Evolutionary conservation across 495 filamentous ascomycete species (phyloP).

Genomic region (Echria macrotheca): DNA sequence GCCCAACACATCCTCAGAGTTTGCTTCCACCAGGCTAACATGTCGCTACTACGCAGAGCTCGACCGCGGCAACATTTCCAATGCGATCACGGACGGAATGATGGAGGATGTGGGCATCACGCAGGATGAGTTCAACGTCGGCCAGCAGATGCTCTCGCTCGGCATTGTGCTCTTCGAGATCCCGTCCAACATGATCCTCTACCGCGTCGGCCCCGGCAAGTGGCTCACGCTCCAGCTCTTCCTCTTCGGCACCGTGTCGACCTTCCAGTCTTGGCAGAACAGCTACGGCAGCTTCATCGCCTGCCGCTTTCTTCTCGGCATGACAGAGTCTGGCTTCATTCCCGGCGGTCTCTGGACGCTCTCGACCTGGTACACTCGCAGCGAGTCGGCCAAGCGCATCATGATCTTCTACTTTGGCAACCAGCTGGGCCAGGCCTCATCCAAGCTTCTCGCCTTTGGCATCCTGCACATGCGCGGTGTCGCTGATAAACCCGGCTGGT

Average conservation of each 20-base stretch:
- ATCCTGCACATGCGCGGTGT: slow-evolving; percentile 41
- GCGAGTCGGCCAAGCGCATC: slow-evolving; percentile 51
- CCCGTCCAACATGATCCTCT: slow-evolving; percentile 52
- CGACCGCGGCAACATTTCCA: slow-evolving; percentile 26
- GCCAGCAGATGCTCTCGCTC: slow-evolving; percentile 49
- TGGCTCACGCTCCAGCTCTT: slow-evolving; percentile 56
- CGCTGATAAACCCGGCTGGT: slow-evolving; percentile 50
- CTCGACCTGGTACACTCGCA: slow-evolving; percentile 56
- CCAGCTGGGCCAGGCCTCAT: slow-evolving; percentile 46
- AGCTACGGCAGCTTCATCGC: slow-evolving; percentile 44
- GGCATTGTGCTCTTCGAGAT: slow-evolving; percentile 57
- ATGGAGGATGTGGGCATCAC: slow-evolving; percentile 48
- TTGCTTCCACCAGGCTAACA: slow-evolving; percentile 29
- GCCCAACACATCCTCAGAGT: slow-evolving; percentile 9
- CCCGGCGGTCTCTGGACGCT: slow-evolving; percentile 56
- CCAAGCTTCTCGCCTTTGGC: slow-evolving; percentile 28
- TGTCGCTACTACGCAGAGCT: slow-evolving; percentile 37
- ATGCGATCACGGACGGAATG: slow-evolving; percentile 34
- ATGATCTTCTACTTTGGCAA: slow-evolving; percentile 55
- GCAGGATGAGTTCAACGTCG: slow-evolving; percentile 55
- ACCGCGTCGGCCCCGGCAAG: slow-evolving; percentile 51
- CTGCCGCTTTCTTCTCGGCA: slow-evolving; percentile 48
- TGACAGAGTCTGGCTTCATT: slow-evolving; percentile 55
- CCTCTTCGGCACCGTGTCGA: slow-evolving; percentile 52
- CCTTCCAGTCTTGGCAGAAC: slow-evolving; percentile 54